Percentiles rank a stretch among this genome's conserved stretches.
These are phyloP conservation scores for Ramalina intermedia DNA, from an alignment of 495 filamentous ascomycete species.

Conservation along the genomic window DNA sequence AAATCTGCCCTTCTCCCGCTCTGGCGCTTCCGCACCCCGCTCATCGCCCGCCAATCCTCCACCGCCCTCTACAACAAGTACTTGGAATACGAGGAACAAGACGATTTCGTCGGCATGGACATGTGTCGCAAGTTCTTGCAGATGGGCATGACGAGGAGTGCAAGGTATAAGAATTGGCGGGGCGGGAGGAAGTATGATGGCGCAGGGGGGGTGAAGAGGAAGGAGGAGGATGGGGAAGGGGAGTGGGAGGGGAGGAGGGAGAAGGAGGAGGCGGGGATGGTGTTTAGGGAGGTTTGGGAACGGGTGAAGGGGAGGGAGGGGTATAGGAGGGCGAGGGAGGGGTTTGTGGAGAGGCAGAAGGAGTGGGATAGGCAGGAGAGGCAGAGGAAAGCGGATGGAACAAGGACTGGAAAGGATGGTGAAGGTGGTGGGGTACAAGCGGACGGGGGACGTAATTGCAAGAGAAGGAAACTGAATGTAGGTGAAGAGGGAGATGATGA, in stretches of 20 bases:
- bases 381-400: constrained; percentile 64
- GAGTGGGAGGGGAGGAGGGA: constrained; percentile 45
- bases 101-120: constrained; percentile 41
- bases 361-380: too few species aligned
- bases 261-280: constrained; percentile 47
- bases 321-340: constrained; percentile 25
- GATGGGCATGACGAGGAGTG: constrained; percentile 40
- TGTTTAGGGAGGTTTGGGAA: constrained; percentile 29
- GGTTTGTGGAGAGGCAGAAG: constrained; percentile 26
- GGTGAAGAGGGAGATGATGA: constrained; percentile 63
- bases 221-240: constrained; percentile 9
- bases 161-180: constrained; percentile 35
- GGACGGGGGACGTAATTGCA: constrained; percentile 43
- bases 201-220: constrained; percentile 2
- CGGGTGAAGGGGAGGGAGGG: constrained; percentile 24
- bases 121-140: constrained; percentile 40
- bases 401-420: constrained; percentile 63
- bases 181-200: constrained; percentile 32
- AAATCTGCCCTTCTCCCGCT: constrained; percentile 34
- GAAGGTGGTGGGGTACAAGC: constrained; percentile 40
- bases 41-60: constrained; percentile 27
- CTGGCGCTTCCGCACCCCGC: constrained; percentile 34
- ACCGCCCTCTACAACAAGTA: constrained; percentile 25
- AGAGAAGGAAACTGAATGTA: constrained; percentile 65
- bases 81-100: constrained; percentile 22